Evolutionary conservation across 768 basidiomycete species (phyloP).

Genomic region (Rhizopogon vulgaris): DNA sequence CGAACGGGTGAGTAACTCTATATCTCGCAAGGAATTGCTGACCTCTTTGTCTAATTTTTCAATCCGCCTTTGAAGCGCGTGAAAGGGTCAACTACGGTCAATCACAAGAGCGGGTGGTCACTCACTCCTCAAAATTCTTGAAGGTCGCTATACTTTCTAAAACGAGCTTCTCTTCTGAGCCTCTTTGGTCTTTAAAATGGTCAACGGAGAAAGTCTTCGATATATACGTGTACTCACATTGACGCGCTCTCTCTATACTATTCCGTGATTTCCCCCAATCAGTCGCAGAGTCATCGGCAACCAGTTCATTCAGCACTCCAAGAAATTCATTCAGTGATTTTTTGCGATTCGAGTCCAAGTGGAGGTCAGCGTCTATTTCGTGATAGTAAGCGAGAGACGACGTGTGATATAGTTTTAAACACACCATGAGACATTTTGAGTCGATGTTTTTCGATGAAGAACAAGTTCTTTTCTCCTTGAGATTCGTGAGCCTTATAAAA

Average conservation of each 20-base stretch:
- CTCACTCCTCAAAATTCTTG: conserved; percentile 42
- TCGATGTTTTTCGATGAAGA: not conserved
- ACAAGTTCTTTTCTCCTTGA: conserved; percentile 15
- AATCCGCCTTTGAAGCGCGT: conserved; percentile 22
- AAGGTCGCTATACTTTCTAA: conserved; percentile 45
- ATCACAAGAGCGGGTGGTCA: conserved; percentile 3
- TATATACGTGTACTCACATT: not conserved
- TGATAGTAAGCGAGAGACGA: not conserved
- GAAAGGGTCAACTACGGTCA: not conserved
- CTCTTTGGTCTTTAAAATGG: conserved; percentile 25
- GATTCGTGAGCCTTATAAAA: not conserved
- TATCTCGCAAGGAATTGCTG: not conserved
- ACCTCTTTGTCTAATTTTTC: conserved; percentile 35
- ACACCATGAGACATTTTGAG: not conserved
- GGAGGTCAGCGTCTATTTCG: not conserved
- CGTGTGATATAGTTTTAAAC: not conserved
- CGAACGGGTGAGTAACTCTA: not conserved
- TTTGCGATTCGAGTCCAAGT: not conserved
- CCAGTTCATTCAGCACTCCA: not conserved
- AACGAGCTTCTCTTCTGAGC: conserved; percentile 43
- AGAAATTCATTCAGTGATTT: not conserved
- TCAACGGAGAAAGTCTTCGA: not conserved
- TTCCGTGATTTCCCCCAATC: not conserved
- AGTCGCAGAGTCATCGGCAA: not conserved
- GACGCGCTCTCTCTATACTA: not conserved